Percentiles rank a stretch among this genome's conserved stretches.
Evolutionary conservation across 177 flowering plant species (phyloP).

Genomic region (Telopea speciosissima): DNA sequence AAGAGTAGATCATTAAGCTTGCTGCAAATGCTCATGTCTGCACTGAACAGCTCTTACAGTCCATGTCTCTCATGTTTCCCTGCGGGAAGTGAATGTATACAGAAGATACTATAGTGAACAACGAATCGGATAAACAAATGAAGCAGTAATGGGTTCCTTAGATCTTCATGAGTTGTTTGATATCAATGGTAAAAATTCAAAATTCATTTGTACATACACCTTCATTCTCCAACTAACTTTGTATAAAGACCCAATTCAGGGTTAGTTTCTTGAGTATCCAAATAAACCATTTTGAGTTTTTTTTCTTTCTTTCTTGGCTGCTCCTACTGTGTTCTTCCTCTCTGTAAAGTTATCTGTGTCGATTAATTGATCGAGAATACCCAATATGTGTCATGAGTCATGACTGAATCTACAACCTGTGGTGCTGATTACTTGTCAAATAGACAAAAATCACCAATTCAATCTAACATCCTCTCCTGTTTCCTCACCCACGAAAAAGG

Average conservation of each 20-base stretch:
- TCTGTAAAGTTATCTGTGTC: neutral
- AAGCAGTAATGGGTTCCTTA: neutral
- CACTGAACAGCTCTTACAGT: neutral
- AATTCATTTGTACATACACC: neutral
- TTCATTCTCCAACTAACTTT: constrained; percentile 3
- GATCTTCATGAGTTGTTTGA: neutral
- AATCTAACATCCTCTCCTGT: constrained; percentile 1
- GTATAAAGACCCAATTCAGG: neutral
- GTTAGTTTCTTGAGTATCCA: constrained; percentile 4
- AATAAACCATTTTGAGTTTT: no score
- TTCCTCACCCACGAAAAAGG: constrained; percentile 3
- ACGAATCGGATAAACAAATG: neutral
- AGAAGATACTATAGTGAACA: neutral
- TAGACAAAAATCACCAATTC: constrained; percentile 3
- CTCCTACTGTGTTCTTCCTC: constrained; percentile 1
- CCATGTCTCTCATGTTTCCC: neutral
- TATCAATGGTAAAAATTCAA: neutral
- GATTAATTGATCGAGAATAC: neutral
- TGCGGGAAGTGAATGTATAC: neutral
- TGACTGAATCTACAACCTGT: neutral
- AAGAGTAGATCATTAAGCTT: neutral
- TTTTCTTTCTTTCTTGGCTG: neutral
- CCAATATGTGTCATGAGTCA: constrained; percentile 5
- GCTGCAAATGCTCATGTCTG: no score
- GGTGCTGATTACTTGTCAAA: neutral